phyloP scores from a whole-genome alignment of 139 green algal genomes.

The Tetradesmus lagerheimii region DNA sequence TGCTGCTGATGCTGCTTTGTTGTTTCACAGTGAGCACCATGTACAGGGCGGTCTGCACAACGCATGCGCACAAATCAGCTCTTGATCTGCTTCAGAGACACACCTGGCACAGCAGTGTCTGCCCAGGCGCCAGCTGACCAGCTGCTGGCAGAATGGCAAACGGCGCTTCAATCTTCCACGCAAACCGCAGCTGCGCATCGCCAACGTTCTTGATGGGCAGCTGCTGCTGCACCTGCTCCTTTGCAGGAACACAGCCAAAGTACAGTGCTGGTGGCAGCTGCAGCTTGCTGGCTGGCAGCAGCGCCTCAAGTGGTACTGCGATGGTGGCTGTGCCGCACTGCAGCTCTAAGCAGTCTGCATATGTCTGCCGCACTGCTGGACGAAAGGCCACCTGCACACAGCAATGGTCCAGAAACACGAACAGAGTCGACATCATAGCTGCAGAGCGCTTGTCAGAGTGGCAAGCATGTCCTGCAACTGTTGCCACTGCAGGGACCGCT shows the following conservation, averaged over 20 bases:
- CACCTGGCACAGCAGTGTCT: slow-evolving; percentile 53
- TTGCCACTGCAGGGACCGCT: too few relatives aligned
- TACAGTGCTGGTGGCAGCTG: slow-evolving; percentile 63
- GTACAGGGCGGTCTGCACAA: background rate
- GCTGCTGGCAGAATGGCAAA: slow-evolving; percentile 64
- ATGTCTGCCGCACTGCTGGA: slow-evolving; percentile 64
- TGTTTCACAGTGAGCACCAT: too few relatives aligned
- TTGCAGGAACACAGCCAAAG: slow-evolving; percentile 70
- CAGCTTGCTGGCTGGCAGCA: slow-evolving; percentile 44
- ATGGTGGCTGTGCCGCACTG: slow-evolving; percentile 27
- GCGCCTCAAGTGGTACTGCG: slow-evolving; percentile 11
- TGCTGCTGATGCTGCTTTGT: too few relatives aligned
- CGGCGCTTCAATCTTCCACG: slow-evolving; percentile 70
- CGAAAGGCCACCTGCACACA: slow-evolving; percentile 71
- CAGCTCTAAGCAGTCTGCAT: slow-evolving; percentile 73
- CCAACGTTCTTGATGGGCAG: slow-evolving; percentile 71
- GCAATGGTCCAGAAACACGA: background rate
- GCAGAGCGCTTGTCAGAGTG: too few relatives aligned
- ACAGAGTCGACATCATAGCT: background rate
- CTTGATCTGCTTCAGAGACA: too few relatives aligned
- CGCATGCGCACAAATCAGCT: too few relatives aligned
- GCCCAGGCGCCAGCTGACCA: slow-evolving; percentile 56
- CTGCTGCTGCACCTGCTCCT: slow-evolving; percentile 44
- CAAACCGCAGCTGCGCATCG: slow-evolving; percentile 60
- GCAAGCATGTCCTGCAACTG: too few relatives aligned